Base-by-base conservation (phyloP, 768 basidiomycete genomes). In the Pleurotus platypus region DNA sequence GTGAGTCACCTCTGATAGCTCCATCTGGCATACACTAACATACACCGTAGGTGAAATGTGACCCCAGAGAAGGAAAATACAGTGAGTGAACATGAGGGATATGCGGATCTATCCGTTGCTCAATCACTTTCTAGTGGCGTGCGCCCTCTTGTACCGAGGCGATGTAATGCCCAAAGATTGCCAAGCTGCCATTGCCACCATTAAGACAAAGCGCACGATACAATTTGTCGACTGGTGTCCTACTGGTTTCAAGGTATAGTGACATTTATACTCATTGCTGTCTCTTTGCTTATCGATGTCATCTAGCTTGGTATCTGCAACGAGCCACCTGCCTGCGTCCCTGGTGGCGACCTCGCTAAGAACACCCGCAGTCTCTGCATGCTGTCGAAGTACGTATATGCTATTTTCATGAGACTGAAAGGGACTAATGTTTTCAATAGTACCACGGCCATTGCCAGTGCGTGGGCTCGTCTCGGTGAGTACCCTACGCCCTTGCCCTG, bases 161-260 rank as follows among this genome's bases (percentile, higher is more conserved):
- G 95, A 98, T 67, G 94, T 98, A 63, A 95, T 94, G 47, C 92
- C 95, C 64, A 97, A 96, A 81, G 96, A 98, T 71, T 90, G 89
- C 64, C 90, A 95, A 62, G 85, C 90, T 57, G 96, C 96, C 57
- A 92, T 98, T 64, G 85, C 91, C 43, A 87, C 81, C 63, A 92
- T 98, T 80, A 97, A 95, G 82, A 98, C 94, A 57, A 98, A 95
- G 83, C 86, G 90, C 62, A 97, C 96, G 20, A 97, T 98, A 67
- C 94, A 96, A 67, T 97, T 96, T 70, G 95, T 98, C 60, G 95
- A 97, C 69, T 98, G 95, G 95, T 94, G 92, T 73, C 92, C 92
- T 38, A 98, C 96, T 67, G 96, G 95, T 61, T 96, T 95, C 87
- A 95, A 95, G 77, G 81, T 82, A 20, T 43, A 47, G 8, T 35